A percentile compares a stretch with the other conserved stretches of the same genome.
These are phyloP conservation scores for Mollisia scopiformis DNA, from an alignment of 2,329 filamentous ascomycete genomes.

Conservation along the genomic window DNA sequence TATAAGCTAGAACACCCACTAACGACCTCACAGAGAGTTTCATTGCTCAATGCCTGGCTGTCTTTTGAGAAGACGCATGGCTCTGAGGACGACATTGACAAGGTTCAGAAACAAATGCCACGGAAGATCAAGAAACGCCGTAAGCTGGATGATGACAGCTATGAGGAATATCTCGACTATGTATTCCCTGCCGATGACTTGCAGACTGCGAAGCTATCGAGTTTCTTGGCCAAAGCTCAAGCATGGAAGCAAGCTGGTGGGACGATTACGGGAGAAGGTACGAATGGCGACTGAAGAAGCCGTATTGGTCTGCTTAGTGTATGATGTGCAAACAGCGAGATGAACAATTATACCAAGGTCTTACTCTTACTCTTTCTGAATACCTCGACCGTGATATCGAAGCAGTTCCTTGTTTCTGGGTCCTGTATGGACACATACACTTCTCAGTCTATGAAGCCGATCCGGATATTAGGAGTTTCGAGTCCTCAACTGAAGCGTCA, in stretches of 20 bases:
- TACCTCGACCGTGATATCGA: too few species aligned
- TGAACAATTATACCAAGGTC: neutral
- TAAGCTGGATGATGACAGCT: slow-evolving; percentile 87
- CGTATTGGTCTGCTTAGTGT: neutral
- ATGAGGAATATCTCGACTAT: slow-evolving; percentile 97
- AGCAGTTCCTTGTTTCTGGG: too few species aligned
- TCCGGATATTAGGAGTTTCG: too few species aligned
- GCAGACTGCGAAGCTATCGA: slow-evolving; percentile 80
- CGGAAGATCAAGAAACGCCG: slow-evolving; percentile 89
- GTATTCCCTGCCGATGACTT: slow-evolving; percentile 95
- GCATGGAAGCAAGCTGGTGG: slow-evolving; percentile 58
- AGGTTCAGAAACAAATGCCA: slow-evolving; percentile 92
- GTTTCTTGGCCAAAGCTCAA: slow-evolving; percentile 82
- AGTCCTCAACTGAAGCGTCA: too few species aligned
- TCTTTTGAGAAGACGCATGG: slow-evolving; percentile 90
- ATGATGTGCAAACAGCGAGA: neutral
- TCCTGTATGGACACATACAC: too few species aligned
- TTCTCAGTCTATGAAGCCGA: too few species aligned
- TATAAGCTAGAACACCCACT: slow-evolving; percentile 28
- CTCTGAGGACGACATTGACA: slow-evolving; percentile 71
- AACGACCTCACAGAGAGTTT: slow-evolving; percentile 63
- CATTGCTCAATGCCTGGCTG: slow-evolving; percentile 89
- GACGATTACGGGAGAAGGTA: slow-evolving; percentile 27
- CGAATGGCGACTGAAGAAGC: slow-evolving; percentile 12
- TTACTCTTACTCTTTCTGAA: neutral